These are phyloP conservation scores for Phytophthora ramorum DNA, from an alignment of 352 stramenopile species.

Conservation along the genomic window DNA sequence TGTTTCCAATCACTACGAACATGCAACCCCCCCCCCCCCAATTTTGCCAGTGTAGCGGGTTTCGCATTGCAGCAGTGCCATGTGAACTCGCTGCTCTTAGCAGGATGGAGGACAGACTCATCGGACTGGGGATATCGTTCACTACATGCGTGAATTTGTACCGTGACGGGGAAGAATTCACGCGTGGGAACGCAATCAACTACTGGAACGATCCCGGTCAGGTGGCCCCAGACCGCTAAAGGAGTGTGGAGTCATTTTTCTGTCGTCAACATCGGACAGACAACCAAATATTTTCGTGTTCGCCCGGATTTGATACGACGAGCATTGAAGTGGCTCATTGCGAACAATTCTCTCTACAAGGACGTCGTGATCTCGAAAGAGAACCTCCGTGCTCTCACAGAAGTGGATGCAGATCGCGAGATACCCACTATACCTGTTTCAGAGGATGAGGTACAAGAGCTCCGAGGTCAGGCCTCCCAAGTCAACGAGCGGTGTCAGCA, in stretches of 20 bases:
- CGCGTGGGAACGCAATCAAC: background rate
- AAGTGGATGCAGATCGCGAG: no score
- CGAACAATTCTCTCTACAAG: background rate
- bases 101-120: background rate
- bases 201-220: background rate
- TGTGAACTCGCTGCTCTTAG: background rate
- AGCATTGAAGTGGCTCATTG: background rate
- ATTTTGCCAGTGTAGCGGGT: no score
- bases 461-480: no score
- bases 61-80: no score
- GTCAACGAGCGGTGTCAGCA: no score
- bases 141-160: background rate
- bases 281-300: constrained; percentile 1
- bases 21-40: no score
- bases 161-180: background rate
- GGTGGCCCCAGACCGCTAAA: background rate
- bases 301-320: background rate
- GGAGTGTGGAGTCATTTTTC: background rate
- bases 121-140: background rate
- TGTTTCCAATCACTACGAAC: no score
- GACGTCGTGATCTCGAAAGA: background rate
- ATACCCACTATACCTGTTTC: no score
- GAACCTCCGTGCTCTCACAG: background rate
- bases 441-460: no score
- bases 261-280: background rate